A percentile compares a stretch with the other conserved stretches of the same genome.
phyloP scores from a whole-genome alignment of 2,329 filamentous ascomycete species.

The Aspergillus piperis region DNA sequence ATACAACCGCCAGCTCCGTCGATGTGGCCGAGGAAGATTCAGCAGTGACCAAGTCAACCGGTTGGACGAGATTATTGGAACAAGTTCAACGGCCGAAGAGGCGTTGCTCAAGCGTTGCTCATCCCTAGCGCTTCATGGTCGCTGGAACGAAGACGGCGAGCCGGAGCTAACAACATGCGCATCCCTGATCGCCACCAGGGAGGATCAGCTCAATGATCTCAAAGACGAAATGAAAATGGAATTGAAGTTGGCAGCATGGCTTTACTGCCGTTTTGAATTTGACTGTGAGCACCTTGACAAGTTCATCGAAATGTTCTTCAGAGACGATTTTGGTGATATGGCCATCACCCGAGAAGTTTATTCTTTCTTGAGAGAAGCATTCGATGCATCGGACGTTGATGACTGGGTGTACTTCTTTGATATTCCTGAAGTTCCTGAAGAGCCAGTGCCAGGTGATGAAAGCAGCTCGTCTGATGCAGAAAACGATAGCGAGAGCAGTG shows the following conservation, averaged over 20 bases:
- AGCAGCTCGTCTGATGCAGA: not conserved
- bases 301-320: slow-evolving; percentile 28
- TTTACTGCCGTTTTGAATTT: slow-evolving; percentile 28
- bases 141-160: slow-evolving; percentile 27
- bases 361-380: slow-evolving; percentile 23
- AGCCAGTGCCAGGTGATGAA: not conserved
- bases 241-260: slow-evolving; percentile 33
- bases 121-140: slow-evolving; percentile 34
- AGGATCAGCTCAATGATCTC: slow-evolving; percentile 27
- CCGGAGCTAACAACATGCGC: slow-evolving; percentile 35
- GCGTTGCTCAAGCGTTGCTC: slow-evolving; percentile 54
- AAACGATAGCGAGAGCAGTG: not conserved
- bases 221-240: slow-evolving; percentile 24
- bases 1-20: slow-evolving; percentile 48
- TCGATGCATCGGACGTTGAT: slow-evolving; percentile 17
- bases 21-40: slow-evolving; percentile 26
- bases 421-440: slow-evolving; percentile 2
- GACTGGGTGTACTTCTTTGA: slow-evolving; percentile 37
- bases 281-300: slow-evolving; percentile 30
- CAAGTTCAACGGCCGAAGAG: slow-evolving; percentile 52
- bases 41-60: slow-evolving; percentile 37
- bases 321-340: slow-evolving; percentile 33
- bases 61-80: slow-evolving; percentile 50
- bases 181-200: slow-evolving; percentile 31
- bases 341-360: slow-evolving; percentile 26